These are phyloP conservation scores for Lepiota brunneoincarnata DNA, from an alignment of 768 basidiomycete genomes.

Conservation along the genomic window DNA sequence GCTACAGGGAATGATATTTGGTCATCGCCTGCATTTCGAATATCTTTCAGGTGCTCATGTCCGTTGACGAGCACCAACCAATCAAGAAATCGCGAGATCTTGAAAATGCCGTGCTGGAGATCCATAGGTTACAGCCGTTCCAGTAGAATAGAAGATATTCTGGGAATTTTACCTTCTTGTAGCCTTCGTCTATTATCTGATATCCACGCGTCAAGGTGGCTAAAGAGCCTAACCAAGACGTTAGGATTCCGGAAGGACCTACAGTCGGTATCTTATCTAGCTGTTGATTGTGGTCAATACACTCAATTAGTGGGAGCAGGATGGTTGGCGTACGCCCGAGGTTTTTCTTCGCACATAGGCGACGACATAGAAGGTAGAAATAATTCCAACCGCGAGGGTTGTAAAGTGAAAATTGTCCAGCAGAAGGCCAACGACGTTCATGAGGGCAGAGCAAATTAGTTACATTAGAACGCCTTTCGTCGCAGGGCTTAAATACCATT, in stretches of 20 bases:
- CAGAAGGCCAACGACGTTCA: too few relatives aligned
- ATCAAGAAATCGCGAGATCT: constrained; percentile 14
- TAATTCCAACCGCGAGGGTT: not conserved
- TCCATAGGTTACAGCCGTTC: not conserved
- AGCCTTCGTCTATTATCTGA: constrained; percentile 23
- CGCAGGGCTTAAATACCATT: too few relatives aligned
- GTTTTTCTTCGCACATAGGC: not conserved
- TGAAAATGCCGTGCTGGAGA: constrained; percentile 20
- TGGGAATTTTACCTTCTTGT: constrained; percentile 13
- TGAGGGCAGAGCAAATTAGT: too few relatives aligned
- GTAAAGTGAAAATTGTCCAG: too few relatives aligned
- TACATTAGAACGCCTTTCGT: too few relatives aligned
- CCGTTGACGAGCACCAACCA: constrained; percentile 34
- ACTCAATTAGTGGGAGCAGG: too few relatives aligned
- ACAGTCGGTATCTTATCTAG: not conserved
- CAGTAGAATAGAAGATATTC: not conserved
- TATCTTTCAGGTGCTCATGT: constrained; percentile 42
- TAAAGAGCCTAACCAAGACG: not conserved
- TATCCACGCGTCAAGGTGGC: constrained; percentile 18
- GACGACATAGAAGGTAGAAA: not conserved
- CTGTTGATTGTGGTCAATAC: not conserved
- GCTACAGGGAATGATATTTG: constrained; percentile 27
- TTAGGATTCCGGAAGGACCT: not conserved
- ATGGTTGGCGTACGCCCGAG: not conserved
- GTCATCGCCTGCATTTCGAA: constrained; percentile 34